phyloP scores from a whole-genome alignment of 2,329 filamentous ascomycete species.

The Pyricularia pennisetigena region DNA sequence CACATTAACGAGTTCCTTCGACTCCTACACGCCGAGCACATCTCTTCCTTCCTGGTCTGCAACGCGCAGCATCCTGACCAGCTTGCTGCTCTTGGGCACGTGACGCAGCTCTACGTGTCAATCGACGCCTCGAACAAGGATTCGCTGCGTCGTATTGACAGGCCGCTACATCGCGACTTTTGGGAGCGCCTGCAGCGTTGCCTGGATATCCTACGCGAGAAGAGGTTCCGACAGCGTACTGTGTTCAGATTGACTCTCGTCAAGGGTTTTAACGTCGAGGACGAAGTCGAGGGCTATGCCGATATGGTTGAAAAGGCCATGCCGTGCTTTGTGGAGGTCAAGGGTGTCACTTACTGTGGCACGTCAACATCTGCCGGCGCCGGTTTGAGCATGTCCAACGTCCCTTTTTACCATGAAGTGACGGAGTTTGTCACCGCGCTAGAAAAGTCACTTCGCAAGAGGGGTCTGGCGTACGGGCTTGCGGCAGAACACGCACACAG shows the following conservation, averaged over 20 bases:
- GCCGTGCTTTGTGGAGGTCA: conserved; percentile 89
- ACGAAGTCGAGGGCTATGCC: conserved; percentile 85
- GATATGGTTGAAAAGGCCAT: conserved; percentile 77
- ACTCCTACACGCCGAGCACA: conserved; percentile 75
- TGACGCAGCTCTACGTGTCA: conserved; percentile 92
- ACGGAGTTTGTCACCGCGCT: conserved; percentile 71
- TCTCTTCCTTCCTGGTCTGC: conserved; percentile 92
- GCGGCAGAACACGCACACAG: conserved; percentile 92
- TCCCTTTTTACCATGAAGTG: conserved; percentile 91
- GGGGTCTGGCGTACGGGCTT: conserved; percentile 77
- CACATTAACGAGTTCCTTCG: conserved; percentile 87
- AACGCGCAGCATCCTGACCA: conserved; percentile 95
- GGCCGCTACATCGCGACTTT: conserved; percentile 89
- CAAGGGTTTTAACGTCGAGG: conserved; percentile 96
- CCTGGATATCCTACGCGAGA: conserved; percentile 77
- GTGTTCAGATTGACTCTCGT: conserved; percentile 93
- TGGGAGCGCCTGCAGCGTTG: conserved; percentile 94
- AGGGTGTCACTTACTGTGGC: conserved; percentile 94
- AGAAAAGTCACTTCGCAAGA: conserved; percentile 54
- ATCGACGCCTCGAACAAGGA: conserved; percentile 92
- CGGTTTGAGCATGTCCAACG: conserved; percentile 92
- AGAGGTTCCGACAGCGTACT: conserved; percentile 77
- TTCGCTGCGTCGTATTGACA: conserved; percentile 77
- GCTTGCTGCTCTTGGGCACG: conserved; percentile 68
- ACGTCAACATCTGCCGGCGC: conserved; percentile 76